Evolutionary conservation across 805 yeast genomes (phyloP).

Genomic region (Schwanniomyces sp.): DNA sequence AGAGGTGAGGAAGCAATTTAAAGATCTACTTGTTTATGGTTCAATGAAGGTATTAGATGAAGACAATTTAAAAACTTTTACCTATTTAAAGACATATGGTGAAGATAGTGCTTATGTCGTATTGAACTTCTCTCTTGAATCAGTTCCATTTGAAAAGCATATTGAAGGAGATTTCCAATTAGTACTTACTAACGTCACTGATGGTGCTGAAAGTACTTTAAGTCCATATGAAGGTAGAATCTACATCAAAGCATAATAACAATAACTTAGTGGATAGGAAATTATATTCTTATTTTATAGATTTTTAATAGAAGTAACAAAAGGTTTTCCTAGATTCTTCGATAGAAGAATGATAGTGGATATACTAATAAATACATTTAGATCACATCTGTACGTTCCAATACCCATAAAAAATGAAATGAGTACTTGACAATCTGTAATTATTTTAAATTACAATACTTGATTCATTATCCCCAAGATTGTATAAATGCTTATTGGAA

Average conservation of each 20-base stretch:
- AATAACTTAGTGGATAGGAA: no score
- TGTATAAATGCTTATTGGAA: no score
- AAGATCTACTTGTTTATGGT: slow-evolving; percentile 48
- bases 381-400: no score
- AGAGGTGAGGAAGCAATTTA: slow-evolving; percentile 42
- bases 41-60: slow-evolving; percentile 43
- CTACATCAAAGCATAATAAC: slow-evolving; percentile 12
- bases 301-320: no score
- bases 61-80: slow-evolving; percentile 41
- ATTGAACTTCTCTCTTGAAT: slow-evolving; percentile 41
- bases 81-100: slow-evolving; percentile 38
- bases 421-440: no score
- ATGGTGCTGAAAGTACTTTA: slow-evolving; percentile 22
- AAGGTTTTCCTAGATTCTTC: no score
- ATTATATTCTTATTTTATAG: no score
- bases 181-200: slow-evolving; percentile 30
- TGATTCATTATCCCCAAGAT: no score
- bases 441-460: no score
- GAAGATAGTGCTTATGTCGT: slow-evolving; percentile 36
- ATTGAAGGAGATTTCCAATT: slow-evolving; percentile 28
- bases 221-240: slow-evolving; percentile 48
- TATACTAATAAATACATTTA: no score
- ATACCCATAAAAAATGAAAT: no score
- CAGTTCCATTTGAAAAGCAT: slow-evolving; percentile 26
- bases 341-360: no score